Percentiles rank a stretch among this genome's conserved stretches.
phyloP scores from a whole-genome alignment of 2,329 filamentous ascomycete genomes.

The Teratosphaeria nubilosa region DNA sequence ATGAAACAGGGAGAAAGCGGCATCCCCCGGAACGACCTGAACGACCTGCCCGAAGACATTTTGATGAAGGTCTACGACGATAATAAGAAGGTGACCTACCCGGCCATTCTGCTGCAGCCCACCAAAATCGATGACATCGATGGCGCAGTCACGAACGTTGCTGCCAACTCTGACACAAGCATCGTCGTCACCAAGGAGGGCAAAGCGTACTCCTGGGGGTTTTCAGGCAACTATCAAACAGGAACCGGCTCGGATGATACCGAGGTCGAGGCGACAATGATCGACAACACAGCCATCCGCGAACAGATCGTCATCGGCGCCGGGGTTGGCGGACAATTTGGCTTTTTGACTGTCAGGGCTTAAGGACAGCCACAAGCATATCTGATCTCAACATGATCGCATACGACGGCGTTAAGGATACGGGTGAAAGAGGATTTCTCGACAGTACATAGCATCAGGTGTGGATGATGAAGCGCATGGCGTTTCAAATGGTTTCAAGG shows the following conservation, averaged over 20 bases:
- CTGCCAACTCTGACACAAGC: slow-evolving; percentile 60
- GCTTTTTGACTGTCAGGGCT: slow-evolving; percentile 32
- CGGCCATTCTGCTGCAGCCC: slow-evolving; percentile 63
- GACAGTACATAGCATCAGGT: not conserved
- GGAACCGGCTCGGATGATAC: slow-evolving; percentile 72
- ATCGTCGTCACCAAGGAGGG: slow-evolving; percentile 61
- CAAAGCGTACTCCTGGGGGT: slow-evolving; percentile 69
- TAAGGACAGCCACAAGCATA: not conserved
- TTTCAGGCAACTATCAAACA: slow-evolving; percentile 70
- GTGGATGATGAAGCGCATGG: not conserved
- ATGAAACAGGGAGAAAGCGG: slow-evolving; percentile 49
- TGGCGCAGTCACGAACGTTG: slow-evolving; percentile 37
- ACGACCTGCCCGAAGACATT: slow-evolving; percentile 43
- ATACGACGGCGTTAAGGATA: not conserved
- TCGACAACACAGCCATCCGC: slow-evolving; percentile 75
- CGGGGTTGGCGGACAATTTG: slow-evolving; percentile 78
- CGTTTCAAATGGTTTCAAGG: not conserved
- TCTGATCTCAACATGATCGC: not conserved
- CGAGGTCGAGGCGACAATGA: slow-evolving; percentile 62
- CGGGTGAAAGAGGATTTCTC: not conserved
- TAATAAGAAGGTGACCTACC: slow-evolving; percentile 47
- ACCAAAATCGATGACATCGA: slow-evolving; percentile 44
- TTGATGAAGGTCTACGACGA: not conserved
- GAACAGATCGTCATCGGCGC: slow-evolving; percentile 49
- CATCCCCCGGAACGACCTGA: slow-evolving; percentile 34